Percentiles rank a stretch among this genome's conserved stretches.
Conservation (phyloP, 345 rosid genomes). For the Syzygium grande region DNA sequence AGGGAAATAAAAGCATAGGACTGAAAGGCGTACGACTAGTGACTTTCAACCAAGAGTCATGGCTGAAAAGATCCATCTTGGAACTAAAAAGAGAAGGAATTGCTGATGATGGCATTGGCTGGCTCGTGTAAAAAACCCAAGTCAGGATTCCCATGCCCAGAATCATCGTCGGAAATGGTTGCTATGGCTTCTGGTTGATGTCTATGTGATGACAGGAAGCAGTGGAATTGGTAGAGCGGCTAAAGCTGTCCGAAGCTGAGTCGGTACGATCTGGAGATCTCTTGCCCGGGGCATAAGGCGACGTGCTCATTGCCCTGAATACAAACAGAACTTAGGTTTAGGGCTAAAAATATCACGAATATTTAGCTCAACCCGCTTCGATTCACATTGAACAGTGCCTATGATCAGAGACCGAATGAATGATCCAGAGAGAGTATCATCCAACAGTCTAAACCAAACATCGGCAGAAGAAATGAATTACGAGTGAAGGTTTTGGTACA, state of each 20-base stretch:
- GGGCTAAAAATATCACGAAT: background rate
- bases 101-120: background rate
- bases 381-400: background rate
- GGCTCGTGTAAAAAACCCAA: background rate
- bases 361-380: background rate
- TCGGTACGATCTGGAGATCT: slow-evolving; percentile 27
- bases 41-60: background rate
- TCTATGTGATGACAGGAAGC: background rate
- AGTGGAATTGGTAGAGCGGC: background rate
- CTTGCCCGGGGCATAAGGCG: slow-evolving; percentile 43
- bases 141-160: background rate
- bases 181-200: background rate
- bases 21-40: background rate
- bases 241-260: slow-evolving; percentile 8
- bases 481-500: background rate
- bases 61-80: background rate
- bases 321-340: background rate
- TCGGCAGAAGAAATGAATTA: background rate
- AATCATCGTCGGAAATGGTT: background rate
- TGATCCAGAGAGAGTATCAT: background rate
- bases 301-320: slow-evolving; percentile 41
- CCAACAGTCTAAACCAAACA: background rate
- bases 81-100: background rate
- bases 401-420: background rate
- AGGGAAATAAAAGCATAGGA: background rate